Conservation (phyloP, 345 rosid genomes). For the Acer campestre region DNA sequence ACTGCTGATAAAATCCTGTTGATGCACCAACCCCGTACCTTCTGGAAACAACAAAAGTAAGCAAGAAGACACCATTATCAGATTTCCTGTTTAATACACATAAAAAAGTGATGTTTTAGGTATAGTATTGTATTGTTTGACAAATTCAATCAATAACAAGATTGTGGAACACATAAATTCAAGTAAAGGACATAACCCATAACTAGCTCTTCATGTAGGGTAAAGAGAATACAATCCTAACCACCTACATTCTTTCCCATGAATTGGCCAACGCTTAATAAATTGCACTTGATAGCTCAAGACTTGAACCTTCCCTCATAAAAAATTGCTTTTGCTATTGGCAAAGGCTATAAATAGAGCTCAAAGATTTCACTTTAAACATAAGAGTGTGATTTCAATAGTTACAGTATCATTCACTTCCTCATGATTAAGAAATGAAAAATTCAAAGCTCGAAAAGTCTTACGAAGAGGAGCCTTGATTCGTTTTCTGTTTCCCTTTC, state of each 20-base stretch:
- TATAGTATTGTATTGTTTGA: neutral
- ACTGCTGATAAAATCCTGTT: slow-evolving; percentile 10
- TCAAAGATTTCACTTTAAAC: neutral
- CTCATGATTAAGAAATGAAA: neutral
- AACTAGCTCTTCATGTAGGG: neutral
- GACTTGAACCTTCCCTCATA: neutral
- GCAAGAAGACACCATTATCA: neutral
- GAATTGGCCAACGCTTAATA: neutral
- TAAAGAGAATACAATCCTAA: neutral
- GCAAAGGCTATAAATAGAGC: neutral
- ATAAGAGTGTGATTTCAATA: neutral
- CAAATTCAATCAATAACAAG: neutral
- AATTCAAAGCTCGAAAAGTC: neutral
- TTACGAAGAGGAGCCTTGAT: neutral
- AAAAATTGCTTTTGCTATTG: neutral
- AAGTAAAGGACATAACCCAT: too few relatives aligned
- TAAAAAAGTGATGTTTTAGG: neutral
- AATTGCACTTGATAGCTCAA: neutral
- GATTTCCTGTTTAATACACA: neutral
- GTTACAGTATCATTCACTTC: neutral
- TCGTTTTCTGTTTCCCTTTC: neutral
- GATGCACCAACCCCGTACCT: slow-evolving; percentile 1
- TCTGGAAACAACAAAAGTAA: slow-evolving; percentile 8
- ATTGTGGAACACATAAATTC: neutral
- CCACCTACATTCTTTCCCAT: neutral